Evolutionary conservation across 2,329 filamentous ascomycete species (phyloP), one percentile per base, ranked within the genome.

Genomic region (Aspergillus pseudoviridinutans): DNA sequence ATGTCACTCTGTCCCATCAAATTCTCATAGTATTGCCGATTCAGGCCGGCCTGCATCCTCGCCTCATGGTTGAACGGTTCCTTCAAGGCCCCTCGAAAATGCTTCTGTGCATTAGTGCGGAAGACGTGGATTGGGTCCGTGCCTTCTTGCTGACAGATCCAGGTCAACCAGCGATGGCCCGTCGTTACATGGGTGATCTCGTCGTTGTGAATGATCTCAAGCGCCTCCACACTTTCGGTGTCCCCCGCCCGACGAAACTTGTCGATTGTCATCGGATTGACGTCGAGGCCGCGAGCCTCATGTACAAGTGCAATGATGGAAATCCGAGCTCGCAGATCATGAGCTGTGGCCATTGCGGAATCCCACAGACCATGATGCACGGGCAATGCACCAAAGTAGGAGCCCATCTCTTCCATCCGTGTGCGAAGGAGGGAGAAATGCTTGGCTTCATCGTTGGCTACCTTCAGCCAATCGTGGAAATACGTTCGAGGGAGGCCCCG

Each of bases 151-250:
- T 72, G 67, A 51, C 78, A 80, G 24, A 80, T 79, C 78, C 78
- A 80, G 1, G 70, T 76, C 42, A 80, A 56, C 78, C 78, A 80
- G 35, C 78, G 65, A 57, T 80, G 77, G 4, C 78, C 78, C 4
- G 78, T 79, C 0, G 78, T 80, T 22, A 80, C 78, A 59, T 80
- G 78, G 0, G 78, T 80, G 46, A 80, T 79, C 61, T 80, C 78
- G 49, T 80, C 78, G 51, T 78, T 79, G 53, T 80, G 78, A 32
- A 80, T 80, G 24, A 79, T 66, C 38, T 74, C 74, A 54, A 80
- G 59, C 3, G 68, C 66, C 9, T 74, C 68, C 14, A 79, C 77
- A 51, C 77, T 80, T 50, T 80, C 76, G 8, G 38, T 44, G 46
- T 80, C 78, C 1, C 65, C 64, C 0, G 75, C 73, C 46, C 68